Percentiles rank a stretch among this genome's conserved stretches.
These are phyloP conservation scores for Aspergillus terreus DNA, from an alignment of 2,329 filamentous ascomycete species.

Conservation along the genomic window DNA sequence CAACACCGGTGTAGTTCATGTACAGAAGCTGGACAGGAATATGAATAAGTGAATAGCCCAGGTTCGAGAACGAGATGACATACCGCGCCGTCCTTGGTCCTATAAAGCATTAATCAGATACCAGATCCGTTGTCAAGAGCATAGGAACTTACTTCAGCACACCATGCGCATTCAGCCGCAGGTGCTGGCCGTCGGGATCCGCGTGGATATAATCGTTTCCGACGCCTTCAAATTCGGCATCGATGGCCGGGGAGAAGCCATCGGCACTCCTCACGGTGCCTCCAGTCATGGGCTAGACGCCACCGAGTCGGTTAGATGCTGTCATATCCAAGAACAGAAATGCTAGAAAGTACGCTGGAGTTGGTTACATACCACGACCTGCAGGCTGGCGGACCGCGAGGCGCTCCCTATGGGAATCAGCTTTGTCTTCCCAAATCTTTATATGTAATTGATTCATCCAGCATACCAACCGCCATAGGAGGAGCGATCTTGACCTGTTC, in stretches of 20 bases:
- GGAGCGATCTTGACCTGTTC: conserved; percentile 30
- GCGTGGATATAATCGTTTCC: conserved; percentile 43
- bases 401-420: conserved; percentile 28
- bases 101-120: conserved; percentile 7
- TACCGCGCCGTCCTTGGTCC: conserved; percentile 32
- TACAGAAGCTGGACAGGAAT: conserved; percentile 28
- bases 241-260: conserved; percentile 33
- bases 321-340: background rate
- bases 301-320: conserved; percentile 1
- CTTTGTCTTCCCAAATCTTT: background rate
- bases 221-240: conserved; percentile 34
- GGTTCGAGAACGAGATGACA: conserved; percentile 2
- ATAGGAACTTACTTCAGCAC: conserved; percentile 34
- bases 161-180: conserved; percentile 40
- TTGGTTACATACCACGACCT: conserved; percentile 32
- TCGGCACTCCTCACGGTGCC: conserved; percentile 35
- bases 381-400: conserved; percentile 32
- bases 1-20: conserved; percentile 39
- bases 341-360: no score
- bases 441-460: background rate
- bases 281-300: conserved; percentile 33
- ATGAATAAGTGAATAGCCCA: background rate
- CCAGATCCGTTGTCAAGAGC: background rate
- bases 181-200: conserved; percentile 36
- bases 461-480: conserved; percentile 29